Percentiles rank a stretch among this genome's conserved stretches.
These are phyloP conservation scores for Apiospora marii DNA, from an alignment of 2,329 filamentous ascomycete genomes.

Conservation along the genomic window DNA sequence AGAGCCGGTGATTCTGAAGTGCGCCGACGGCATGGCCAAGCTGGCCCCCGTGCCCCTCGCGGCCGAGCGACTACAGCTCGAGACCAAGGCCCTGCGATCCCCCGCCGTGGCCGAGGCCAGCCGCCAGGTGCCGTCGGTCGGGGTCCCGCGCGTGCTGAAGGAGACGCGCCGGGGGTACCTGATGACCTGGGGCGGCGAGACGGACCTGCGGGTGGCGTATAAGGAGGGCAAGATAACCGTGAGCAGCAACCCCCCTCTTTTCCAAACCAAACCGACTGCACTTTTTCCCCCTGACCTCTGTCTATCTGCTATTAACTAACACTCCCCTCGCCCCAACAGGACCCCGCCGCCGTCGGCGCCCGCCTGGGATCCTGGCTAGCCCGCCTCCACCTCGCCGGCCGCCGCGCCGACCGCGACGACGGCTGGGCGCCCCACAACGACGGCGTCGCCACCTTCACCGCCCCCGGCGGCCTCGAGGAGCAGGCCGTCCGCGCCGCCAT, in stretches of 20 bases:
- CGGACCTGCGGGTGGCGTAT: neutral
- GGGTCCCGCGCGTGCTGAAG: neutral
- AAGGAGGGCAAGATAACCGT: neutral
- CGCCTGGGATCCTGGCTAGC: neutral
- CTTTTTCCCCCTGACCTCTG: too few species aligned
- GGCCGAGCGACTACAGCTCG: neutral
- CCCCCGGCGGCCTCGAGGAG: neutral
- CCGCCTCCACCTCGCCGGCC: neutral
- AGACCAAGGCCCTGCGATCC: neutral
- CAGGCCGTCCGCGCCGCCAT: neutral
- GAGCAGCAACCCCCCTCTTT: neutral
- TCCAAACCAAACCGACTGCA: too few species aligned
- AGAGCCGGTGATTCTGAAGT: neutral
- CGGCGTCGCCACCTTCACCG: neutral
- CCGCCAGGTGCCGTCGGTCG: neutral
- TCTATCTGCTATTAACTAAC: neutral
- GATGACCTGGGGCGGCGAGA: neutral
- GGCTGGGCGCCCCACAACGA: neutral
- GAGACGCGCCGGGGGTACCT: neutral
- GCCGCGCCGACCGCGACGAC: neutral
- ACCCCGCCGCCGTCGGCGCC: neutral
- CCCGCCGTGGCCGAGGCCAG: neutral
- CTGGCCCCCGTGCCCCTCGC: neutral
- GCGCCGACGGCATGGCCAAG: neutral
- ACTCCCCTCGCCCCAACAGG: neutral